Evolutionary conservation across 345 rosid genomes (phyloP).

Genomic region (Abelmoschus esculentus): DNA sequence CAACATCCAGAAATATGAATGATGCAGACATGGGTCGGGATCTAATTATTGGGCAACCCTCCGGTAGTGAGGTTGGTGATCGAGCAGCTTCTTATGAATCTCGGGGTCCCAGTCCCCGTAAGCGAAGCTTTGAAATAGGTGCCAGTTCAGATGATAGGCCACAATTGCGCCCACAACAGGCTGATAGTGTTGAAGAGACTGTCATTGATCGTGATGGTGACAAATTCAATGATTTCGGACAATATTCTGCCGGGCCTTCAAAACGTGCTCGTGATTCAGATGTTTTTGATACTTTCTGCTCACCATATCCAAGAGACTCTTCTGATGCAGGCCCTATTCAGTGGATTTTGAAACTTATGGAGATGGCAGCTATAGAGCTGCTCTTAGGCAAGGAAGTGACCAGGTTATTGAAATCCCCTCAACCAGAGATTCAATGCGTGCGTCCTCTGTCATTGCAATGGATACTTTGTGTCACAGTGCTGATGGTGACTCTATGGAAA

Average conservation of each 20-base stretch:
- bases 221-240: slow-evolving; percentile 71
- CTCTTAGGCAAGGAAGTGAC: slow-evolving; percentile 64
- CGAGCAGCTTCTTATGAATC: slow-evolving; percentile 97
- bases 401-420: slow-evolving; percentile 44
- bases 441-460: slow-evolving; percentile 99
- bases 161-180: slow-evolving; percentile 54
- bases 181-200: slow-evolving; percentile 91
- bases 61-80: slow-evolving; percentile 97
- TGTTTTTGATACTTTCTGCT: slow-evolving; percentile 50
- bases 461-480: slow-evolving; percentile 68
- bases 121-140: slow-evolving; percentile 87
- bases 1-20: slow-evolving; percentile 42
- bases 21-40: slow-evolving; percentile 67
- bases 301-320: slow-evolving; percentile 56
- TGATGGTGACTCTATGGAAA: slow-evolving; percentile 90
- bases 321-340: slow-evolving; percentile 90
- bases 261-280: slow-evolving; percentile 75
- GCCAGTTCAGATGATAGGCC: slow-evolving; percentile 87
- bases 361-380: slow-evolving; percentile 55
- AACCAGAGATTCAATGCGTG: slow-evolving; percentile 80
- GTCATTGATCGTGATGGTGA: slow-evolving; percentile 86
- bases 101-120: slow-evolving; percentile 87
- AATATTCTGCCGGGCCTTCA: slow-evolving; percentile 85
- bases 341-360: slow-evolving; percentile 54
- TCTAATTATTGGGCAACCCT: slow-evolving; percentile 77